Evolutionary conservation across 2,329 filamentous ascomycete genomes (phyloP).

Genomic region (Venturiaceae sp.): DNA sequence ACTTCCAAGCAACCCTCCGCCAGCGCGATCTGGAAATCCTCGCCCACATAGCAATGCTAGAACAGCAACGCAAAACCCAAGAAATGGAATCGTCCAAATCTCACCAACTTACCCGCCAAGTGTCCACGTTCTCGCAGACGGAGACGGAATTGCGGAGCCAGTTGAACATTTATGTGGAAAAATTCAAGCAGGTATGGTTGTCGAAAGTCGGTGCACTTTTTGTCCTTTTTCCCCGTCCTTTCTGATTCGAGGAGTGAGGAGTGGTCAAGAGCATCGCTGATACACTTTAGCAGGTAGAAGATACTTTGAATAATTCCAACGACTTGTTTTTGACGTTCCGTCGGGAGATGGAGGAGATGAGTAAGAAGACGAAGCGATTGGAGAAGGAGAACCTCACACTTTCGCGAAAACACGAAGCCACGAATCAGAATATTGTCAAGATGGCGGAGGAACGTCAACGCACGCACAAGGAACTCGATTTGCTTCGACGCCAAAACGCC

Average conservation of each 20-base stretch:
- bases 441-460: constrained; percentile 91
- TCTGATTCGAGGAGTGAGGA: background rate
- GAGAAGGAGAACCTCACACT: constrained; percentile 93
- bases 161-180: constrained; percentile 96
- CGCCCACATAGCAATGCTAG: constrained; percentile 77
- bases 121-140: constrained; percentile 91
- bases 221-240: background rate
- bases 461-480: constrained; percentile 65
- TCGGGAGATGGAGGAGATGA: constrained; percentile 99
- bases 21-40: constrained; percentile 95
- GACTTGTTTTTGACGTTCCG: constrained; percentile 93
- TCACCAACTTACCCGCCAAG: constrained; percentile 79
- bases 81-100: constrained; percentile 73
- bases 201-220: constrained; percentile 2
- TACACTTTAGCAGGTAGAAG: constrained; percentile 64
- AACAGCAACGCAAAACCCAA: constrained; percentile 81
- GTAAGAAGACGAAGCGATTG: constrained; percentile 92
- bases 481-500: constrained; percentile 73
- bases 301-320: constrained; percentile 96
- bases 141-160: constrained; percentile 90
- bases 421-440: constrained; percentile 88
- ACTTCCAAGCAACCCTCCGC: constrained; percentile 85
- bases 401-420: constrained; percentile 86
- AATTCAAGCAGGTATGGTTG: constrained; percentile 88
- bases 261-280: background rate